Conservation (phyloP, 2,329 filamentous ascomycete species). For the Beauveria asiatica region DNA sequence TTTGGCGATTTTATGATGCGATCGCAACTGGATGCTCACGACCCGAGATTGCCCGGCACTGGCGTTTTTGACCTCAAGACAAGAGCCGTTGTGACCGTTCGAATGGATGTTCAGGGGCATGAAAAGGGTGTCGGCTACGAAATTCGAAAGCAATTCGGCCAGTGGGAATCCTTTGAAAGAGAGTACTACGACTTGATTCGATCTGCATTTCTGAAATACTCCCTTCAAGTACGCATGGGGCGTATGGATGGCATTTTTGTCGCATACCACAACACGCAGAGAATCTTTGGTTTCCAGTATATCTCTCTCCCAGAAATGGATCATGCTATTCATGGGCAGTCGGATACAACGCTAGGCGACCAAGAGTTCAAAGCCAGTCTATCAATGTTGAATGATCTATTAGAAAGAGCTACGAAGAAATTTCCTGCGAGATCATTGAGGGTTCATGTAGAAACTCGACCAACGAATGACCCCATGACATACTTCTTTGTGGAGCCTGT, state of each 20-base stretch:
- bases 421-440: conserved; percentile 73
- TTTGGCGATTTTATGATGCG: conserved; percentile 86
- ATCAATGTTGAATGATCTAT: conserved; percentile 65
- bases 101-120: conserved; percentile 71
- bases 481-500: conserved; percentile 89
- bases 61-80: conserved; percentile 98
- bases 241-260: conserved; percentile 99
- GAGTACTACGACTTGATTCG: conserved; percentile 97
- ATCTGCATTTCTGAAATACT: conserved; percentile 92
- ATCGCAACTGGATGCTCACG: conserved; percentile 87
- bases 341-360: conserved; percentile 60
- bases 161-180: conserved; percentile 86
- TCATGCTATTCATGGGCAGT: conserved; percentile 72
- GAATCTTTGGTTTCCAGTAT: conserved; percentile 98
- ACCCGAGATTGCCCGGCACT: conserved; percentile 75
- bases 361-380: conserved; percentile 80
- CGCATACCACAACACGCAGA: conserved; percentile 87
- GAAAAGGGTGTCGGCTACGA: conserved; percentile 78
- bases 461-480: conserved; percentile 55
- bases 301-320: conserved; percentile 84
- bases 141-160: conserved; percentile 64
- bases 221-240: conserved; percentile 90
- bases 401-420: conserved; percentile 64
- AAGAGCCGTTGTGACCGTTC: conserved; percentile 79
- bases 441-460: conserved; percentile 72